Base-by-base conservation (phyloP, 768 basidiomycete species). In the Naganishia antarctica region DNA sequence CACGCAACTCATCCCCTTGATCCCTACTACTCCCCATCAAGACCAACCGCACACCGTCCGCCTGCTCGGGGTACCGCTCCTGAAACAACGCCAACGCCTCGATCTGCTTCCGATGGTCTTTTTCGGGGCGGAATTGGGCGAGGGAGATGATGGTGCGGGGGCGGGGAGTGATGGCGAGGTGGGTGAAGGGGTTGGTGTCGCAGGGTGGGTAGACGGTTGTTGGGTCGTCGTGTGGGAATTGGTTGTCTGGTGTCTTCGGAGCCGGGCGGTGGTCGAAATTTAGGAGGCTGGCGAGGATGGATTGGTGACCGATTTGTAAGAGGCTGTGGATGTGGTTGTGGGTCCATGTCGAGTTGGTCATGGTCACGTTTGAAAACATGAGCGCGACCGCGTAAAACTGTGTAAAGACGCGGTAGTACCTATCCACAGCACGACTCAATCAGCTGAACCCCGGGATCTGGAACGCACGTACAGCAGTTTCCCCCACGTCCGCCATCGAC, bases 271-370 rank as follows among this genome's bases (percentile, higher is more conserved):
- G 28, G 21, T 63, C 62, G 13, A 71, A 68, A 31, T 73, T 66
- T 3, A 77, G 28, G 18, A 76, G 23, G 25, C 65, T 63, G 8
- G 68, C 67, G 15, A 72, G 37, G 12, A 60, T 58, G 0, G 67
- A 68, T 15, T 23, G 31, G 59, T 69, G 61, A 12, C 64, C 73
- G 4, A 61, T 48, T 0, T 45, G 79, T 21, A 96, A 80, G 51
- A 96, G 86, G 1, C 84, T 80, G 69, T 88, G 83, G 66, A 97
- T 80, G 71, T 98, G 96, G 44, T 82, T 82, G 70, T 86, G 85
- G 1, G 94, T 98, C 94, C 96, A 98, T 0, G 89, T 86, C 4
- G 91, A 96, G 77, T 98, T 98, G 70, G 89, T 91, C 90, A 94
- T 91, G 47, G 89, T 61, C 23, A 71, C 63, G 53, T 78, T 71